Evolutionary conservation across 768 basidiomycete genomes (phyloP), one percentile per base, ranked within the genome.

Genomic region (Lentinula raphanica): DNA sequence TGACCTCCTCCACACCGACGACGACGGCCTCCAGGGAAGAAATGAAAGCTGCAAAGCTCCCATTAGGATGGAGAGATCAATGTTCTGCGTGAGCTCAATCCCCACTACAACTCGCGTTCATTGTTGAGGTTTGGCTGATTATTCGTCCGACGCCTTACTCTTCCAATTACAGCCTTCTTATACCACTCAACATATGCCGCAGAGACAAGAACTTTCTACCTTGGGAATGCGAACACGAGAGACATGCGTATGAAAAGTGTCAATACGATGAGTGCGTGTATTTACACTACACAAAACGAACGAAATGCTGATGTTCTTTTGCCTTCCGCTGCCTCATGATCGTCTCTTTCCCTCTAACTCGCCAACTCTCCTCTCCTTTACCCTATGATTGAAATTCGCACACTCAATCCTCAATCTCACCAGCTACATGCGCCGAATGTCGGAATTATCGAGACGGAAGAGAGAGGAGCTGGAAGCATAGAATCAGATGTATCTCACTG

Each of bases 161-260:
- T 32, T 63, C 56, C 8, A 58, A 40, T 28, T 28, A 38, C 65
- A 97, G 94, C 56, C 78, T 95, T 27, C 76, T 96, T 62, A 82
- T 97, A 51, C 94, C 94, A 21, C 76, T 97, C 59, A 96, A 97
- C 68, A 74, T 85, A 61, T 97, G 94, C 72, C 84, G 94, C 64
- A 86, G 82, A 71, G 78, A 90, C 67, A 83, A 83, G 50, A 74
- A 73, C 53, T 97, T 93, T 70, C 71, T 90, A 66, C 87, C 91
- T n/a, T 97, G 94, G 94, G 87, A 94, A 63, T 96, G 94, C 70
- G 90, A 93, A 69, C 85, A 94, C 63, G 89, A 96, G 75, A 79
- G 87, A 60, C 88, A 92, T 69, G 77, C 78, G 32, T 91, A 96
- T 67, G 92, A 96, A 76, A 86, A 90, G 92, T 96, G 94, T 68